phyloP scores from a whole-genome alignment of 2,329 filamentous ascomycete species.

The Teratosphaeria destructans region DNA sequence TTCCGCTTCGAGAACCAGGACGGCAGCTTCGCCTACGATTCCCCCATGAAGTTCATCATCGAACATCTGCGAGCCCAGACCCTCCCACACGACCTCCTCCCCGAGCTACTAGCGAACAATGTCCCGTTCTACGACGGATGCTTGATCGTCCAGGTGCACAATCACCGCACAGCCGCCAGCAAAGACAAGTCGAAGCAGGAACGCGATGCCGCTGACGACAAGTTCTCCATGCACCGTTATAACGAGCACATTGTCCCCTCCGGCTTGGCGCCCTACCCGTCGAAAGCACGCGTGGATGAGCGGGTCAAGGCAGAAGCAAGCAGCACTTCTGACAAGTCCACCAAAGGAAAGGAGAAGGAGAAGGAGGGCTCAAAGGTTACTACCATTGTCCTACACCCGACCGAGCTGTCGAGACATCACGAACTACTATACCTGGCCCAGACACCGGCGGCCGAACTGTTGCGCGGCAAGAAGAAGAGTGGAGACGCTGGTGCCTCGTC shows the following conservation, averaged over 20 bases:
- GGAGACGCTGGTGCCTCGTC: conserved; percentile 47
- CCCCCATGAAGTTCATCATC: conserved; percentile 73
- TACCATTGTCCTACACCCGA: conserved; percentile 79
- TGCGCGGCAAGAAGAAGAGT: conserved; percentile 35
- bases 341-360: conserved; percentile 35
- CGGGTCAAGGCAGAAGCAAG: conserved; percentile 26
- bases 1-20: conserved; percentile 93
- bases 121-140: conserved; percentile 88
- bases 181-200: conserved; percentile 31
- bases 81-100: conserved; percentile 79
- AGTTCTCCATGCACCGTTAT: conserved; percentile 86
- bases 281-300: conserved; percentile 22
- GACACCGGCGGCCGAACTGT: conserved; percentile 48
- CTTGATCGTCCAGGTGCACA: conserved; percentile 86
- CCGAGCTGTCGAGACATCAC: conserved; percentile 59
- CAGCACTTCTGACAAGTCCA: conserved; percentile 15
- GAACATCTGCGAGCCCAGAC: conserved; percentile 68
- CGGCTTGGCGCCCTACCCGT: conserved; percentile 63
- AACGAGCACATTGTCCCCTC: conserved; percentile 86
- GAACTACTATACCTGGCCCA: conserved; percentile 68
- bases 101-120: conserved; percentile 59
- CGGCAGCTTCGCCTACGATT: conserved; percentile 83
- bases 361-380: conserved; percentile 48
- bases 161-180: conserved; percentile 61
- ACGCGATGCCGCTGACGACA: conserved; percentile 48